A percentile compares a stretch with the other conserved stretches of the same genome.
Evolutionary conservation across 495 filamentous ascomycete genomes (phyloP).

Genomic region (Lasiosphaeriaceae sp.): DNA sequence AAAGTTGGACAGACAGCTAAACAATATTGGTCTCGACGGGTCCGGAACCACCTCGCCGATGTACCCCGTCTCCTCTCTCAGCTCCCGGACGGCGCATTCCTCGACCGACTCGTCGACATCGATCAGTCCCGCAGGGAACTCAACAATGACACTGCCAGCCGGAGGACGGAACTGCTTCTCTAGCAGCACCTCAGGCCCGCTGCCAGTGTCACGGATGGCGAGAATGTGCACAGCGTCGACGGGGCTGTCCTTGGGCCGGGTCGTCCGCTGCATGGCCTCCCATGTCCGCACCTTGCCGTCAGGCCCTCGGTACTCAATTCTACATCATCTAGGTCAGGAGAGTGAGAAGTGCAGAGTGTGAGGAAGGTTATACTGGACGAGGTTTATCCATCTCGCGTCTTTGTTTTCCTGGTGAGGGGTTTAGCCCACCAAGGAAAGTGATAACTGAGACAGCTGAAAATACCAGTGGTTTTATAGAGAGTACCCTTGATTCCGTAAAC

Average conservation of each 20-base stretch:
- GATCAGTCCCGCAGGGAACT: conserved; percentile 72
- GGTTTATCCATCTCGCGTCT: conserved; percentile 62
- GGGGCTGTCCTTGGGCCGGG: conserved; percentile 54
- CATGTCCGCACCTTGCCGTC: conserved; percentile 60
- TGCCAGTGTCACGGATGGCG: conserved; percentile 57
- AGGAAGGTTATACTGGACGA: conserved; percentile 43
- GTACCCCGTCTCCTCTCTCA: conserved; percentile 81
- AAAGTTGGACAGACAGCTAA: not conserved
- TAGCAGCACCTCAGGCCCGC: conserved; percentile 52
- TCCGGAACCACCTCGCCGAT: conserved; percentile 50
- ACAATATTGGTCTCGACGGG: not conserved
- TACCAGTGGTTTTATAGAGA: not conserved
- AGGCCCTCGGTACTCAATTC: conserved; percentile 62
- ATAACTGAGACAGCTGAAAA: not conserved
- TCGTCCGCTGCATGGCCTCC: conserved; percentile 65
- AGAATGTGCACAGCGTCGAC: conserved; percentile 79
- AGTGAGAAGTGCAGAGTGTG: too few species aligned
- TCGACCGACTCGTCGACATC: conserved; percentile 68
- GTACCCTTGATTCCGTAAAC: not conserved
- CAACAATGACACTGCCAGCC: conserved; percentile 64
- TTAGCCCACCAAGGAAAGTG: not conserved
- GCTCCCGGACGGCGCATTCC: conserved; percentile 66
- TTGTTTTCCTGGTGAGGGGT: conserved; percentile 26
- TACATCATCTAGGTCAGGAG: conserved; percentile 17
- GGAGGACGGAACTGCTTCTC: conserved; percentile 77